Evolutionary conservation across 805 yeast genomes (phyloP).

Genomic region (Yarrowia sp.): DNA sequence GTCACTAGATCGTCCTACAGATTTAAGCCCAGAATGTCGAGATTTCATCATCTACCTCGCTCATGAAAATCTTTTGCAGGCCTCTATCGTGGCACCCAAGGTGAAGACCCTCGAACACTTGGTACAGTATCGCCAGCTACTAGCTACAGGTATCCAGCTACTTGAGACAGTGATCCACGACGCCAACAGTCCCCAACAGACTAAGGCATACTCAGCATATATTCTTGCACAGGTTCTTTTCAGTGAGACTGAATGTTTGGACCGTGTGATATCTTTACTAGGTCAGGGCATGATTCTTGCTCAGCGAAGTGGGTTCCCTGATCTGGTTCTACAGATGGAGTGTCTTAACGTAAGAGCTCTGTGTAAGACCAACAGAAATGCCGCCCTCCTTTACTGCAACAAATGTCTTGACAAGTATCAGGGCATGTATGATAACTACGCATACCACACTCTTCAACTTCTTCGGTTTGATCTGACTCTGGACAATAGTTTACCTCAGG

Average conservation of each 20-base stretch:
- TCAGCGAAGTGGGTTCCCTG: background rate
- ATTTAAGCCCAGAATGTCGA: background rate
- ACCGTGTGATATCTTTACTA: conserved; percentile 4
- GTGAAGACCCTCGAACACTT: background rate
- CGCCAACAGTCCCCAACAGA: conserved; percentile 19
- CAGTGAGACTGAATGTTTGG: conserved; percentile 23
- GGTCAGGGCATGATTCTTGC: conserved; percentile 16
- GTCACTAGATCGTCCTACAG: background rate
- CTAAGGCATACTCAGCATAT: background rate
- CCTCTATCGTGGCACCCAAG: background rate
- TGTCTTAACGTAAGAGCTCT: conserved; percentile 20
- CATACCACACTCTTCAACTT: background rate
- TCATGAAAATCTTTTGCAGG: background rate
- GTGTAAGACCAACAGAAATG: background rate
- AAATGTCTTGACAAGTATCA: background rate
- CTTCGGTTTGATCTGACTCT: background rate
- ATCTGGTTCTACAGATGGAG: conserved; percentile 16
- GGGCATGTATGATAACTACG: background rate
- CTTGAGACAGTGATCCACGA: conserved; percentile 14
- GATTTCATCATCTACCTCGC: background rate
- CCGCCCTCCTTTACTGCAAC: conserved; percentile 1
- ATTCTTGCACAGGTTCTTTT: conserved; percentile 24
- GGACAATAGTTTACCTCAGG: background rate
- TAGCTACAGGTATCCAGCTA: background rate
- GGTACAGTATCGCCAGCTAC: background rate